These are phyloP conservation scores for Xylaria sp. DNA, from an alignment of 2,329 filamentous ascomycete species.

Conservation along the genomic window DNA sequence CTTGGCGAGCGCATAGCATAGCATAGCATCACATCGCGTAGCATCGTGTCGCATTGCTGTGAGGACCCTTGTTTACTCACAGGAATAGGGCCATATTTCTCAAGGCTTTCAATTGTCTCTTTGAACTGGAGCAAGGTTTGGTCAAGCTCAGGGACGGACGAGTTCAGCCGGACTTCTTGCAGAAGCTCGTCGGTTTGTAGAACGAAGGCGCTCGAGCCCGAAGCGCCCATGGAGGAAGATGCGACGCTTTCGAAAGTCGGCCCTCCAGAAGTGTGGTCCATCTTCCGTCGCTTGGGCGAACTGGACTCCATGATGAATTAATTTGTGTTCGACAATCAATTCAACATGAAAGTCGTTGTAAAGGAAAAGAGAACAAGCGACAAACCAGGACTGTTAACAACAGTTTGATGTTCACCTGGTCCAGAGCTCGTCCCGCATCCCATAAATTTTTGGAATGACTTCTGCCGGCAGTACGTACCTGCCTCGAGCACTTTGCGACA, in stretches of 20 bases:
- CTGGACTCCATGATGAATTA: constrained; percentile 39
- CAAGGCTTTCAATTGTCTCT: constrained; percentile 46
- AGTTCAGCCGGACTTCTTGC: constrained; percentile 49
- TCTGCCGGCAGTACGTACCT: too few species aligned
- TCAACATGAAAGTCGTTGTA: not conserved
- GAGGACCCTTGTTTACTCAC: constrained; percentile 36
- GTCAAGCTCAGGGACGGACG: constrained; percentile 46
- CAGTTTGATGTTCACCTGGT: not conserved
- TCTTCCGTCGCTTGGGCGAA: constrained; percentile 44
- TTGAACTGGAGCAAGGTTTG: constrained; percentile 48
- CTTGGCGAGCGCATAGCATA: not conserved
- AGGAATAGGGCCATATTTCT: constrained; percentile 44
- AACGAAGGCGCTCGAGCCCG: constrained; percentile 48
- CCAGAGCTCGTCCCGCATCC: constrained; percentile 15
- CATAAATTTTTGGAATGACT: constrained; percentile 19
- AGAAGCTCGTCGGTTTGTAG: constrained; percentile 57
- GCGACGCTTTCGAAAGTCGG: constrained; percentile 38
- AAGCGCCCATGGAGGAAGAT: constrained; percentile 36
- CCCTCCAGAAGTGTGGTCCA: constrained; percentile 36
- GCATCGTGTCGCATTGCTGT: not conserved
- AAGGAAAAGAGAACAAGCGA: not conserved
- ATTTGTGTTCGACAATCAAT: not conserved
- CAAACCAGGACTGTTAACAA: too few species aligned
- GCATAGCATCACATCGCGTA: not conserved
- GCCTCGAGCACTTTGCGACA: too few species aligned